Evolutionary conservation across 345 rosid genomes (phyloP).

Genomic region (Mercurialis annua): DNA sequence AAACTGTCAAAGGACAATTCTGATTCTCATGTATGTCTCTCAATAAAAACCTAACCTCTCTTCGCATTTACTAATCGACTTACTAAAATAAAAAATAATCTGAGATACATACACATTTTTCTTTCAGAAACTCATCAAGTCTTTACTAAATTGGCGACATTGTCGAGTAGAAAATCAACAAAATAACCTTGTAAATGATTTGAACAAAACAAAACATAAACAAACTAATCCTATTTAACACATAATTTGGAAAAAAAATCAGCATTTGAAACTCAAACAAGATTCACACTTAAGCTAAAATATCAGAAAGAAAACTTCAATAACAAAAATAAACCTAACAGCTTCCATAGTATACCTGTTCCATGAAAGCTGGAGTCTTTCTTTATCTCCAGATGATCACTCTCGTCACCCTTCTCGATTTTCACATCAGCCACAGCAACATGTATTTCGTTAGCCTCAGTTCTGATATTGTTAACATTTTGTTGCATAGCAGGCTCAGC

Average conservation of each 20-base stretch:
- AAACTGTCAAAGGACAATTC: too few species aligned
- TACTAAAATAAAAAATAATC: neutral
- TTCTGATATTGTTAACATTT: too few species aligned
- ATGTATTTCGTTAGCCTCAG: neutral
- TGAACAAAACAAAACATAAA: neutral
- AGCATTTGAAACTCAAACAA: neutral
- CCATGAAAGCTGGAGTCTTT: neutral
- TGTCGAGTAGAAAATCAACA: too few species aligned
- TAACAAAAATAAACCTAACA: too few species aligned
- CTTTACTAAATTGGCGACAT: neutral
- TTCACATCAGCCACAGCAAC: neutral
- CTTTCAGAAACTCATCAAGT: neutral
- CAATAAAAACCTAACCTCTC: neutral
- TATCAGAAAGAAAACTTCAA: neutral
- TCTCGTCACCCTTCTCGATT: neutral
- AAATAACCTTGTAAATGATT: too few species aligned
- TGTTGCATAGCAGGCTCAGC: too few species aligned
- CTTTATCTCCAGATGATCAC: neutral
- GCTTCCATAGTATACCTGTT: too few species aligned
- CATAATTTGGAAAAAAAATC: neutral
- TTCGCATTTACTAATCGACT: neutral
- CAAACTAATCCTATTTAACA: neutral
- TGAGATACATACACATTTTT: neutral
- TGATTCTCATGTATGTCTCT: neutral
- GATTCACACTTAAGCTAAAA: neutral